Conservation (phyloP, 2,329 filamentous ascomycete species). For the Lecanosticta acicola region DNA sequence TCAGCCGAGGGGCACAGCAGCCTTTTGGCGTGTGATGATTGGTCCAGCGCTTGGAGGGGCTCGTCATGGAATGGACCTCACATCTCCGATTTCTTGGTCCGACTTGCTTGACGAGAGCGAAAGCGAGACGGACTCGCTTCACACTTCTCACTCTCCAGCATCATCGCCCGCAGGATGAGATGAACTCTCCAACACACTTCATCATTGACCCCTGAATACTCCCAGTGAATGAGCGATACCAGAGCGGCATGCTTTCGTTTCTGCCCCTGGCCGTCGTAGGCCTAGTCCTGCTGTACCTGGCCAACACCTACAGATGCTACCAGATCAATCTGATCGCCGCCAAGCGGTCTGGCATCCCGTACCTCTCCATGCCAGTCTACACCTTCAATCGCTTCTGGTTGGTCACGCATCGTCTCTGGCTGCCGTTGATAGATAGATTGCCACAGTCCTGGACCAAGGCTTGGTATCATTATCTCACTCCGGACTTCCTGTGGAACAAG, state of each 20-base stretch:
- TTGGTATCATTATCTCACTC: constrained; percentile 56
- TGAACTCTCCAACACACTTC: too few species aligned
- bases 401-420: constrained; percentile 49
- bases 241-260: constrained; percentile 27
- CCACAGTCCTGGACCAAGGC: constrained; percentile 52
- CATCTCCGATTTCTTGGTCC: too few species aligned
- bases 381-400: constrained; percentile 53
- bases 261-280: constrained; percentile 25
- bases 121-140: too few species aligned
- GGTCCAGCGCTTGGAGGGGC: too few species aligned
- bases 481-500: constrained; percentile 55
- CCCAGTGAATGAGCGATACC: too few species aligned
- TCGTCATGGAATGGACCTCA: too few species aligned
- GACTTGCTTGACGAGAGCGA: too few species aligned
- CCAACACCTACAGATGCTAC: constrained; percentile 35
- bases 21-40: too few species aligned
- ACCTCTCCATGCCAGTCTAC: constrained; percentile 39
- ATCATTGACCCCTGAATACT: too few species aligned
- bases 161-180: too few species aligned
- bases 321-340: constrained; percentile 40
- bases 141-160: too few species aligned
- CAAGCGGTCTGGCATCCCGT: constrained; percentile 44
- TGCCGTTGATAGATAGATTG: constrained; percentile 51
- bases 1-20: too few species aligned
- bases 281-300: constrained; percentile 32